A percentile compares a stretch with the other conserved stretches of the same genome.
Evolutionary conservation across 805 yeast genomes (phyloP).

Genomic region (Ogataea nitratoaversa): DNA sequence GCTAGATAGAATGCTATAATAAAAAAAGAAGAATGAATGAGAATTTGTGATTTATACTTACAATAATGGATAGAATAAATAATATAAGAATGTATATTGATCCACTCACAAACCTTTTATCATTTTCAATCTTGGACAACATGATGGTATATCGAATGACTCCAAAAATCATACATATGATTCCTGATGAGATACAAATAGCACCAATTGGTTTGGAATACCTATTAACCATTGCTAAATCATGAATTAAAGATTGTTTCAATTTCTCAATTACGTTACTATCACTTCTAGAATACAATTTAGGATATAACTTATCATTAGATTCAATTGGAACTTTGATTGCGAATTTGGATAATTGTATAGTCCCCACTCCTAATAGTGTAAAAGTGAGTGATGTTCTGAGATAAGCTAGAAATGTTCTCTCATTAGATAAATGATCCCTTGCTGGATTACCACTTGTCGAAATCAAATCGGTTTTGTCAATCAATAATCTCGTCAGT

Average conservation of each 20-base stretch:
- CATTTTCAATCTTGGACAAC: slow-evolving; percentile 35
- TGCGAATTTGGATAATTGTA: slow-evolving; percentile 45
- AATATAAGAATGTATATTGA: slow-evolving; percentile 38
- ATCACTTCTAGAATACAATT: slow-evolving; percentile 1
- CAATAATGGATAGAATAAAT: slow-evolving; percentile 32
- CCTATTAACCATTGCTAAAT: slow-evolving; percentile 9
- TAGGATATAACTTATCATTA: background rate
- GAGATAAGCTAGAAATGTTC: slow-evolving; percentile 58
- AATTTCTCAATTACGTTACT: background rate
- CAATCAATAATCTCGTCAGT: background rate
- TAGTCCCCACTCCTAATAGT: slow-evolving; percentile 49
- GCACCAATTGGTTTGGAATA: slow-evolving; percentile 24
- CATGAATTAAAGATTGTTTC: slow-evolving; percentile 5
- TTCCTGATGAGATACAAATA: slow-evolving; percentile 38
- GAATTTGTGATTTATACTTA: slow-evolving; percentile 22
- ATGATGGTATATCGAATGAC: slow-evolving; percentile 41
- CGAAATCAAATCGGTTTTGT: background rate
- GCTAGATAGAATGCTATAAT: background rate
- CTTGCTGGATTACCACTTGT: slow-evolving; percentile 47
- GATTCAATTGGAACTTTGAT: slow-evolving; percentile 13
- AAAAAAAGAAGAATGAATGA: background rate
- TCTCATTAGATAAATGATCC: slow-evolving; percentile 59
- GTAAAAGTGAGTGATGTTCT: slow-evolving; percentile 51
- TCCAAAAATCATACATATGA: slow-evolving; percentile 41
- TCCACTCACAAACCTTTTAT: slow-evolving; percentile 23